Evolutionary conservation across 164 flowering plant species (phyloP).

Genomic region (Chimonanthus salicifolius): DNA sequence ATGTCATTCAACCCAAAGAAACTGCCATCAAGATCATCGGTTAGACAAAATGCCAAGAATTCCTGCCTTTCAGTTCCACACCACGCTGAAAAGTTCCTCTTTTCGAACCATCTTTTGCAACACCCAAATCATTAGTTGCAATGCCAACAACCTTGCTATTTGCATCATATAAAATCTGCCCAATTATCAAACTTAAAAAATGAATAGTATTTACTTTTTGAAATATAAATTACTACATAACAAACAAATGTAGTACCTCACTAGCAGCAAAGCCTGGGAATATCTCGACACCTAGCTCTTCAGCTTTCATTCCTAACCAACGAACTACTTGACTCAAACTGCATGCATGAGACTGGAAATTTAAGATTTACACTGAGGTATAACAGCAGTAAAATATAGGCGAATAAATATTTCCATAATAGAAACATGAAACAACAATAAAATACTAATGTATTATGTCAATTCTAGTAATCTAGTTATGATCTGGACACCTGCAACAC

Average conservation of each 20-base stretch:
- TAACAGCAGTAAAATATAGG: not conserved
- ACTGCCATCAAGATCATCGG: not conserved
- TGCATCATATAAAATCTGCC: slow-evolving; percentile 70
- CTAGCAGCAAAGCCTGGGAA: slow-evolving; percentile 98
- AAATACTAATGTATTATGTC: not conserved
- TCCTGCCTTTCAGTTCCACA: slow-evolving; percentile 72
- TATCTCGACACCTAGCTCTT: slow-evolving; percentile 91
- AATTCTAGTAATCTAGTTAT: not conserved
- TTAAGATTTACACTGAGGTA: not conserved
- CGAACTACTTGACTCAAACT: slow-evolving; percentile 90
- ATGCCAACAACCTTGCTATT: slow-evolving; percentile 60
- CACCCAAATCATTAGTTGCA: slow-evolving; percentile 93
- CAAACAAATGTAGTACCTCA: slow-evolving; percentile 50
- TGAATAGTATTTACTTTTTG: not conserved
- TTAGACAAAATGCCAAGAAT: slow-evolving; percentile 8
- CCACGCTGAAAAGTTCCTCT: slow-evolving; percentile 84
- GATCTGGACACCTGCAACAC: not conserved
- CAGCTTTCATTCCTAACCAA: slow-evolving; percentile 93
- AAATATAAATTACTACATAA: not conserved
- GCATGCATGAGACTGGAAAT: slow-evolving; percentile 4
- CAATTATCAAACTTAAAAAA: slow-evolving; percentile 19
- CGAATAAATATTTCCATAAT: not conserved
- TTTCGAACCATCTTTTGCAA: slow-evolving; percentile 81
- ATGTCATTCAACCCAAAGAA: not conserved
- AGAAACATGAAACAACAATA: not conserved